Conservation (phyloP, 257 asterid species). For the Schizonepeta tenuifolia region DNA sequence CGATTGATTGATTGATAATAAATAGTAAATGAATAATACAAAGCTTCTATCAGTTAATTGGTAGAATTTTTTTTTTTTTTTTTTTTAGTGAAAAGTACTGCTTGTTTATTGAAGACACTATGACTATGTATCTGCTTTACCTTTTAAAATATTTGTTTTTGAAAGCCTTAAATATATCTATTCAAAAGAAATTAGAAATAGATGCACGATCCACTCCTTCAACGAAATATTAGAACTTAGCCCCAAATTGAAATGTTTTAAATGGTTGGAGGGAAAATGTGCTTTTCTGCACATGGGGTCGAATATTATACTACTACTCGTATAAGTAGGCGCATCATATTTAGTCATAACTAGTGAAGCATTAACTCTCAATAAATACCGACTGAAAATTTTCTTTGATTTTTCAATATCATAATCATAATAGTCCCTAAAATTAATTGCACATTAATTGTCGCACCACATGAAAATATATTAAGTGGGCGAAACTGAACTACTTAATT, state of each 20-base stretch:
- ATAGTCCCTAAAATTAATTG: not conserved
- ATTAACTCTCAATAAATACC: conserved; percentile 31
- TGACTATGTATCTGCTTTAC: too few species aligned
- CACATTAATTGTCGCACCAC: conserved; percentile 10
- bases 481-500: not conserved
- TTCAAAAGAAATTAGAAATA: not conserved
- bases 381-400: conserved; percentile 2
- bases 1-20: too few species aligned
- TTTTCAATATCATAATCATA: conserved; percentile 2
- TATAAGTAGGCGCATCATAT: conserved; percentile 12
- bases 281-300: conserved; percentile 27
- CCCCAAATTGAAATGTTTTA: not conserved
- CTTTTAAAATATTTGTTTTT: too few species aligned
- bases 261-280: conserved; percentile 13
- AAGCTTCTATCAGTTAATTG: not conserved
- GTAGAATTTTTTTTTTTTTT: too few species aligned
- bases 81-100: too few species aligned
- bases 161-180: not conserved
- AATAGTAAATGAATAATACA: too few species aligned
- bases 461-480: not conserved
- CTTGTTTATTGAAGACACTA: too few species aligned
- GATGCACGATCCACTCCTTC: not conserved
- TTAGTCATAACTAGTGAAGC: conserved; percentile 25
- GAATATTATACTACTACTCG: not conserved
- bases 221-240: not conserved